Conservation (phyloP, 225 moss, liverwort and hornwort species). For the Asterella californica region DNA sequence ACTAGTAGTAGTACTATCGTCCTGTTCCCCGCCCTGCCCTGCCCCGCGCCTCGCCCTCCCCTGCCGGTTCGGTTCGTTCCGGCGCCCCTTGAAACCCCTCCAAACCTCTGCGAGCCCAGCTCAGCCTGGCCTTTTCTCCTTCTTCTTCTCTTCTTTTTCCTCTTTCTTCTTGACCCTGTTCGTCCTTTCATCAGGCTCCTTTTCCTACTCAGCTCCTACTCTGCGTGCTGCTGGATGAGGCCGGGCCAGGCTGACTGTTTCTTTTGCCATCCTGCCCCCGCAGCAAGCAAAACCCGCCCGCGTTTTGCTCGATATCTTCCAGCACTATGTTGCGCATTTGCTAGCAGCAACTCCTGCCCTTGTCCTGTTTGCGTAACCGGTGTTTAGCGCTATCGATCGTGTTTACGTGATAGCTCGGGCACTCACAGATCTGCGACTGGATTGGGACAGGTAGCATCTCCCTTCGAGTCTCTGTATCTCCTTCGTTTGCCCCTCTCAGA, state of each 20-base stretch:
- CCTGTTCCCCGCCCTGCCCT: neutral
- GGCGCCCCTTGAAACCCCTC: neutral
- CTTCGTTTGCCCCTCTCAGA: neutral
- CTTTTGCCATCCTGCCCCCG: neutral
- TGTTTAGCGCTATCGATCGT: neutral
- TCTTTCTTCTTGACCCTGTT: neutral
- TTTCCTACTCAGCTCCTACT: too few species aligned
- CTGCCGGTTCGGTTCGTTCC: neutral
- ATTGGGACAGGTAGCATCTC: neutral
- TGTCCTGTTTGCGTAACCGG: neutral
- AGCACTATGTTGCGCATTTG: conserved; percentile 1
- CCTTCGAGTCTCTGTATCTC: neutral
- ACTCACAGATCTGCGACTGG: neutral
- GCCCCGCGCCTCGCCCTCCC: neutral
- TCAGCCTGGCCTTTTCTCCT: neutral
- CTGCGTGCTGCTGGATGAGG: neutral
- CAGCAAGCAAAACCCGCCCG: neutral
- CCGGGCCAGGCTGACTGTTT: too few species aligned
- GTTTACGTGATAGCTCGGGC: neutral
- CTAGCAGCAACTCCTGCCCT: neutral
- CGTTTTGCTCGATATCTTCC: neutral
- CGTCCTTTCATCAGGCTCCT: too few species aligned
- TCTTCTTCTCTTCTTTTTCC: neutral
- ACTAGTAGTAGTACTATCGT: neutral
- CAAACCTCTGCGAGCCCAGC: neutral